A percentile compares a stretch with the other conserved stretches of the same genome.
Conservation (phyloP, 2,329 filamentous ascomycete genomes). For the Rhexocercosporidium sp. region DNA sequence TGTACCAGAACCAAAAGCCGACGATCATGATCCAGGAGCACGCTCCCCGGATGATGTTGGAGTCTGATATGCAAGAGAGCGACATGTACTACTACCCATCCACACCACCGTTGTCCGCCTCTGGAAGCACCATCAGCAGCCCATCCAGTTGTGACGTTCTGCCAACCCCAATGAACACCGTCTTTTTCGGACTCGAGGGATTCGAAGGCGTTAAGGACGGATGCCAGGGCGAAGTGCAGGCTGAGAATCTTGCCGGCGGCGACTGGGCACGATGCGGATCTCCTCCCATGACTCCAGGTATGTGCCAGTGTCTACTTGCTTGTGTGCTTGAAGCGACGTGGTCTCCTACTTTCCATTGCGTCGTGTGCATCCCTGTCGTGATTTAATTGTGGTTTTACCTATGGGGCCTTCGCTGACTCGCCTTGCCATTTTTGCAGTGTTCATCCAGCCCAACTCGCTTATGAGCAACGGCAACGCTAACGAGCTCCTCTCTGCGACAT, state of each 20-base stretch:
- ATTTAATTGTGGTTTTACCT: slow-evolving; percentile 16
- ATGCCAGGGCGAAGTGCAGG: slow-evolving; percentile 71
- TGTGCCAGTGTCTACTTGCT: slow-evolving; percentile 47
- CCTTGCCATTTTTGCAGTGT: slow-evolving; percentile 52
- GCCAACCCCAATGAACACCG: slow-evolving; percentile 81
- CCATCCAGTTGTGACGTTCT: slow-evolving; percentile 78
- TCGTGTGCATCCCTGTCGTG: slow-evolving; percentile 5
- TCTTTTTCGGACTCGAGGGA: slow-evolving; percentile 74
- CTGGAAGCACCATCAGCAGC: slow-evolving; percentile 85
- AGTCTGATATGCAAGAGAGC: slow-evolving; percentile 75
- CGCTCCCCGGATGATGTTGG: slow-evolving; percentile 65
- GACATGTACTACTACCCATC: slow-evolving; percentile 76
- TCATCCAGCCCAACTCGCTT: slow-evolving; percentile 70
- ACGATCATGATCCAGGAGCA: slow-evolving; percentile 69
- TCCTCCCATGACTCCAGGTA: slow-evolving; percentile 90
- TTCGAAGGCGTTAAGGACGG: slow-evolving; percentile 72
- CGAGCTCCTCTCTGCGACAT: slow-evolving; percentile 73
- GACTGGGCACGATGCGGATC: slow-evolving; percentile 81
- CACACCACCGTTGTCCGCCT: slow-evolving; percentile 85
- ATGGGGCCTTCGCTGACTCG: slow-evolving; percentile 24
- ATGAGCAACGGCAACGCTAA: slow-evolving; percentile 62
- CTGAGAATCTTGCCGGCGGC: slow-evolving; percentile 73
- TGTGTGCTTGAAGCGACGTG: neutral
- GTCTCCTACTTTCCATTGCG: neutral
- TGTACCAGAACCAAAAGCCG: slow-evolving; percentile 79